Conservation (phyloP, 1,139 yeast species). For the Kurtzmaniella natalensis region DNA sequence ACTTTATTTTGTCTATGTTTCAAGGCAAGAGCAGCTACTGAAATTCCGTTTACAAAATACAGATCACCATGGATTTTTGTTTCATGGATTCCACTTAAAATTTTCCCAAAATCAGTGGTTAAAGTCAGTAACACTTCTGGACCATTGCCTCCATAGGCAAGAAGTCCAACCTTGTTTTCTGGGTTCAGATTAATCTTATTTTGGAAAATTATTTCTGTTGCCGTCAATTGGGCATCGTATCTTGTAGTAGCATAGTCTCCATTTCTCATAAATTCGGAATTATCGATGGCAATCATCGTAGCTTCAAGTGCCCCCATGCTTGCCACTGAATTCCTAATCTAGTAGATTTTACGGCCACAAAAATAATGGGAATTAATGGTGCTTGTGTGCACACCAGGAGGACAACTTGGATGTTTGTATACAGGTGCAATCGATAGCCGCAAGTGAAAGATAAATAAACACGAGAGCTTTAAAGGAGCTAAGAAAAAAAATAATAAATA, state of each 20-base stretch:
- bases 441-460: too few relatives aligned
- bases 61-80: slow-evolving; percentile 66
- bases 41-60: slow-evolving; percentile 80
- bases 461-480: too few relatives aligned
- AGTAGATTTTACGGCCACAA: too few relatives aligned
- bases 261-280: slow-evolving; percentile 92
- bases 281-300: slow-evolving; percentile 91
- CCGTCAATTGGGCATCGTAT: slow-evolving; percentile 88
- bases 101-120: slow-evolving; percentile 83
- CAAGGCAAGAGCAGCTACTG: slow-evolving; percentile 94
- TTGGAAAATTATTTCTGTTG: slow-evolving; percentile 86
- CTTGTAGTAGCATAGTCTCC: slow-evolving; percentile 91
- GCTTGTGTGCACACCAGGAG: too few relatives aligned
- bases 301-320: slow-evolving; percentile 72
- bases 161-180: slow-evolving; percentile 87
- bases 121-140: slow-evolving; percentile 86
- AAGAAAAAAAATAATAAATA: too few relatives aligned
- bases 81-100: slow-evolving; percentile 83
- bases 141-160: slow-evolving; percentile 82
- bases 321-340: too few relatives aligned
- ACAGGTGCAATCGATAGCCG: too few relatives aligned
- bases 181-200: slow-evolving; percentile 87
- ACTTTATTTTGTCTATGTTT: slow-evolving; percentile 94
- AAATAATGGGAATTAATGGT: too few relatives aligned
- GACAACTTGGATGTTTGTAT: too few relatives aligned